Conservation (phyloP, 257 asterid genomes). For the Fraxinus cuspidata region DNA sequence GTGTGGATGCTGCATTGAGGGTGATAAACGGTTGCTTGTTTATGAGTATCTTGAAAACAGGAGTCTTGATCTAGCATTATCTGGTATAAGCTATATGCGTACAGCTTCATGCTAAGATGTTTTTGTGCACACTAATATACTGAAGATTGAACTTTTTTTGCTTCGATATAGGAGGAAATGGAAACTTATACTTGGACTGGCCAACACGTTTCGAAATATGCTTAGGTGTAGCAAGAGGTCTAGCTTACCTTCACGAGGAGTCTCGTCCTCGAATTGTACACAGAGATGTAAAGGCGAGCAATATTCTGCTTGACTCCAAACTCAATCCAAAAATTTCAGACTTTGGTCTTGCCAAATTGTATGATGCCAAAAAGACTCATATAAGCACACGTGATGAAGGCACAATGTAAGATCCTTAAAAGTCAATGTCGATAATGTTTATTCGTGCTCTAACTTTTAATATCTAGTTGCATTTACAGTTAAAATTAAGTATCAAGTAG, state of each 20-base stretch:
- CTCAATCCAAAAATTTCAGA: slow-evolving; percentile 69
- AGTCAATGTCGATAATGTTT: not conserved
- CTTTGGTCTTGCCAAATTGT: slow-evolving; percentile 72
- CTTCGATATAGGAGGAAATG: slow-evolving; percentile 39
- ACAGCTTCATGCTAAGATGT: not conserved
- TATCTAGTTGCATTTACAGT: too few relatives aligned
- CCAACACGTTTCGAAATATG: slow-evolving; percentile 64
- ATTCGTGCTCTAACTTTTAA: too few relatives aligned
- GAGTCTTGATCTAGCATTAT: slow-evolving; percentile 72
- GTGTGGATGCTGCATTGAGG: slow-evolving; percentile 83
- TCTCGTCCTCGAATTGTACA: slow-evolving; percentile 65
- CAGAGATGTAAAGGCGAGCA: slow-evolving; percentile 79
- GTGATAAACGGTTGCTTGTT: slow-evolving; percentile 65
- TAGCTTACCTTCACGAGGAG: slow-evolving; percentile 75
- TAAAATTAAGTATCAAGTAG: too few relatives aligned
- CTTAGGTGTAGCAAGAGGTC: slow-evolving; percentile 79
- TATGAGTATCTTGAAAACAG: slow-evolving; percentile 79
- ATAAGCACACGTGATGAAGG: slow-evolving; percentile 88
- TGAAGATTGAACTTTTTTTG: not conserved
- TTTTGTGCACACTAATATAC: not conserved
- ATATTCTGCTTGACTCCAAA: slow-evolving; percentile 63
- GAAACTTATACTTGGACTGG: slow-evolving; percentile 58
- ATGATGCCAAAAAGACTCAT: slow-evolving; percentile 71
- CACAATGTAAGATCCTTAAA: slow-evolving; percentile 56
- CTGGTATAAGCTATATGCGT: slow-evolving; percentile 31